Conservation (phyloP, 495 filamentous ascomycete species). For the Trichoderma asperelloides region DNA sequence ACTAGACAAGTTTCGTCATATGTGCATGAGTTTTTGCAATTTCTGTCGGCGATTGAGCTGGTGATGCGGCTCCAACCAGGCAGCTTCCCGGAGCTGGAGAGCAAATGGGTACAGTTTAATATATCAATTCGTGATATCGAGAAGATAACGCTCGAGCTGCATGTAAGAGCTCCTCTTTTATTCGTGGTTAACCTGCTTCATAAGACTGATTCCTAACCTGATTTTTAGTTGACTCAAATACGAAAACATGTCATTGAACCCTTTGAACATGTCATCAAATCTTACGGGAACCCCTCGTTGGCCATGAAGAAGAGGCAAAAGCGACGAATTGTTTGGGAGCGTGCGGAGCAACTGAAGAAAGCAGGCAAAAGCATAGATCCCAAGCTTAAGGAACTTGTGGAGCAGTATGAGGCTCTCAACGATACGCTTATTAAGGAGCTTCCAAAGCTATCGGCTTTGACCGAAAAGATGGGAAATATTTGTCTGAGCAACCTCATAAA, state of each 20-base stretch:
- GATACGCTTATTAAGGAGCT: constrained; percentile 88
- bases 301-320: constrained; percentile 91
- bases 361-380: constrained; percentile 73
- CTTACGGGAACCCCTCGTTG: constrained; percentile 70
- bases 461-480: constrained; percentile 68
- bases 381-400: constrained; percentile 69
- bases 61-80: constrained; percentile 49
- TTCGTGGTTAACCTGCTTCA: constrained; percentile 8
- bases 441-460: constrained; percentile 72
- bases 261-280: constrained; percentile 68
- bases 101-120: constrained; percentile 82
- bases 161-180: constrained; percentile 50
- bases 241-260: constrained; percentile 79
- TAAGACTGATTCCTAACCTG: not conserved
- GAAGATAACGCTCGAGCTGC: constrained; percentile 67
- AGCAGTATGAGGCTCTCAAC: constrained; percentile 83
- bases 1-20: constrained; percentile 57
- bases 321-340: constrained; percentile 78
- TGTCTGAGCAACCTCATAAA: constrained; percentile 73
- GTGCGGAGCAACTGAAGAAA: constrained; percentile 50
- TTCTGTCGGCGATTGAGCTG: constrained; percentile 61
- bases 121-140: constrained; percentile 73
- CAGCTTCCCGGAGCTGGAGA: constrained; percentile 70
- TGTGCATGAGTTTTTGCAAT: constrained; percentile 64
- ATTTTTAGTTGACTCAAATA: constrained; percentile 57